Conservation (phyloP, 2,329 filamentous ascomycete genomes). For the Davidsoniella neocaledoniae region DNA sequence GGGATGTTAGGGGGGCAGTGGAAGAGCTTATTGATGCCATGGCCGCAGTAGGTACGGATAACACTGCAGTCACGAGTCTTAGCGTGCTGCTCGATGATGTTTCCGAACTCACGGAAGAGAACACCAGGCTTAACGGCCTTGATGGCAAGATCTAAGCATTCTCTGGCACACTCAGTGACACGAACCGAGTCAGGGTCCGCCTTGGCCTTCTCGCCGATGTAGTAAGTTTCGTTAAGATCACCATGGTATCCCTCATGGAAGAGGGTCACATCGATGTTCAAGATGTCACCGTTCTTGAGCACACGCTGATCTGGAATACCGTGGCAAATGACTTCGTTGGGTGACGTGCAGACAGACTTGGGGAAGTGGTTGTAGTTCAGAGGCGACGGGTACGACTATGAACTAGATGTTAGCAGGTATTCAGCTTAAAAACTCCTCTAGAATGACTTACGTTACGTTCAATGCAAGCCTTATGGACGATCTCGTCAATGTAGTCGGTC, state of each 20-base stretch:
- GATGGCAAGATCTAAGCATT: conserved; percentile 83
- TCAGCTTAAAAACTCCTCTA: background rate
- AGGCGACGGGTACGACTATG: conserved; percentile 83
- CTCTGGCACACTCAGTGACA: conserved; percentile 76
- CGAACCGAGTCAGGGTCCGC: conserved; percentile 74
- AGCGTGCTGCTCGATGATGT: conserved; percentile 87
- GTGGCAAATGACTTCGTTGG: conserved; percentile 97
- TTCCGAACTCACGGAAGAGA: conserved; percentile 82
- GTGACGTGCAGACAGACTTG: conserved; percentile 91
- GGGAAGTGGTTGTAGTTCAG: conserved; percentile 94
- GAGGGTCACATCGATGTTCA: conserved; percentile 91
- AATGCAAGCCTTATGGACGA: conserved; percentile 87
- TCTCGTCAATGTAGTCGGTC: conserved; percentile 85
- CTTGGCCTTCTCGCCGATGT: conserved; percentile 76
- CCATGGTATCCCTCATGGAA: conserved; percentile 93
- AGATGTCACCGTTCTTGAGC: conserved; percentile 80
- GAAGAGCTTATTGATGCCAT: conserved; percentile 87
- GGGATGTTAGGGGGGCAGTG: conserved; percentile 88
- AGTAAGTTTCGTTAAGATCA: conserved; percentile 97
- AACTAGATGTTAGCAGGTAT: conserved; percentile 10
- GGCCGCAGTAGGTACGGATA: conserved; percentile 89
- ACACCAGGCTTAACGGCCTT: conserved; percentile 85
- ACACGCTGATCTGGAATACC: conserved; percentile 86
- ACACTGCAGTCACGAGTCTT: conserved; percentile 76
- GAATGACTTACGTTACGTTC: conserved; percentile 61